Conservation (phyloP, 306 rosid genomes). For the Quercus robur region DNA sequence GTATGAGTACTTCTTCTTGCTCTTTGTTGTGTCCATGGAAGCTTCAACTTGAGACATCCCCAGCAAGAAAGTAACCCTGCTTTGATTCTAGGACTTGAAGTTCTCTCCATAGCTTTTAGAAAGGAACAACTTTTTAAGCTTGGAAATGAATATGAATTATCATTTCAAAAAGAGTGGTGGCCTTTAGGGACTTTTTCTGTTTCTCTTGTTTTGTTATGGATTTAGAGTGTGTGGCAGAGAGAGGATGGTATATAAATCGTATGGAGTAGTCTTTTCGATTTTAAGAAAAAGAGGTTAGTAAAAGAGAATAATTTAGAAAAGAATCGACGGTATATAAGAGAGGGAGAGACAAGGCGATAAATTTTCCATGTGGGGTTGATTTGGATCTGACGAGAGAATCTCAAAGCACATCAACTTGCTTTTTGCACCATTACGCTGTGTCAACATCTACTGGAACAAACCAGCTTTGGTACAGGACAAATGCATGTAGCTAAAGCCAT, state of each 20-base stretch:
- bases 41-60: constrained; percentile 58
- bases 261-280: constrained; percentile 12
- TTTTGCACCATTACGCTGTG: not conserved
- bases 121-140: constrained; percentile 16
- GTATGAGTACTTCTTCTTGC: not conserved
- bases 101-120: constrained; percentile 43
- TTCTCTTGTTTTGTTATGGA: constrained; percentile 7
- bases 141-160: not conserved
- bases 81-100: constrained; percentile 28
- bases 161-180: not conserved
- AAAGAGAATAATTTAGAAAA: not conserved
- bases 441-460: not conserved
- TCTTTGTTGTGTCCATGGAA: constrained; percentile 42
- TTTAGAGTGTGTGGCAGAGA: constrained; percentile 46
- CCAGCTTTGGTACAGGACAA: not conserved
- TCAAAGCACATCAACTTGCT: not conserved
- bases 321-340: not conserved
- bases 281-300: not conserved
- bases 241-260: constrained; percentile 12
- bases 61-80: constrained; percentile 54
- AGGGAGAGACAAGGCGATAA: not conserved
- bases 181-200: not conserved
- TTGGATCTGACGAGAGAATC: not conserved
- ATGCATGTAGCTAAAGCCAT: not conserved
- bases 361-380: not conserved